Percentiles rank a stretch among this genome's conserved stretches.
phyloP scores from a whole-genome alignment of 805 yeast genomes.

The Candida oleophila region DNA sequence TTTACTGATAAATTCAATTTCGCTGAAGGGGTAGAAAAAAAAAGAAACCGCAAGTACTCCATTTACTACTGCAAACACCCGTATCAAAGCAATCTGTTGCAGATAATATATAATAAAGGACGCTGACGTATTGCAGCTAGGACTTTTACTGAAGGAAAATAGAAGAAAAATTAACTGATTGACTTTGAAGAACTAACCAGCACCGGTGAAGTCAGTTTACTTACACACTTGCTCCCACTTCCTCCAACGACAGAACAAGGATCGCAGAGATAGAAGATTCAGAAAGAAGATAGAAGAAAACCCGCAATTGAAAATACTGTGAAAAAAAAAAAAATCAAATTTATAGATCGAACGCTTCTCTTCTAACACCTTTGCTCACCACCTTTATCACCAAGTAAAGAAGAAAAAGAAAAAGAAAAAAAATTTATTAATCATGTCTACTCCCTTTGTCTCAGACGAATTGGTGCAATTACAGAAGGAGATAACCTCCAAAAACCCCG shows the following conservation, averaged over 20 bases:
- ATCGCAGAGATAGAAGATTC: too few relatives aligned
- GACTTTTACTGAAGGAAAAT: too few relatives aligned
- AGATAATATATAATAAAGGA: too few relatives aligned
- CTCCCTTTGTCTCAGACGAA: slow-evolving; percentile 40
- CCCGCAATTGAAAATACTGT: background rate
- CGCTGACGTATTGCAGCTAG: too few relatives aligned
- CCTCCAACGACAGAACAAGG: too few relatives aligned
- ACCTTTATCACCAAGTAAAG: background rate
- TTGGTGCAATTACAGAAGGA: slow-evolving; percentile 64
- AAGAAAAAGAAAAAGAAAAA: background rate
- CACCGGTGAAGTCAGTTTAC: too few relatives aligned
- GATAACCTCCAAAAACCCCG: slow-evolving; percentile 51
- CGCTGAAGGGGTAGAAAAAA: background rate
- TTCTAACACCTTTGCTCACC: background rate
- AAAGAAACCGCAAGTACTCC: too few relatives aligned
- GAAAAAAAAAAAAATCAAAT: background rate
- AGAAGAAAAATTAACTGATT: too few relatives aligned
- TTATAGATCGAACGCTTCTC: background rate
- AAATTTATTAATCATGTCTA: slow-evolving; percentile 4
- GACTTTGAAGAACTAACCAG: too few relatives aligned
- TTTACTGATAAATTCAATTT: background rate
- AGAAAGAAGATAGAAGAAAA: background rate
- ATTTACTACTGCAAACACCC: too few relatives aligned
- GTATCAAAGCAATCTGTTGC: too few relatives aligned
- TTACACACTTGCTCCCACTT: too few relatives aligned